These are phyloP conservation scores for Mycena latifolia DNA, from an alignment of 768 basidiomycete genomes.

Conservation along the genomic window DNA sequence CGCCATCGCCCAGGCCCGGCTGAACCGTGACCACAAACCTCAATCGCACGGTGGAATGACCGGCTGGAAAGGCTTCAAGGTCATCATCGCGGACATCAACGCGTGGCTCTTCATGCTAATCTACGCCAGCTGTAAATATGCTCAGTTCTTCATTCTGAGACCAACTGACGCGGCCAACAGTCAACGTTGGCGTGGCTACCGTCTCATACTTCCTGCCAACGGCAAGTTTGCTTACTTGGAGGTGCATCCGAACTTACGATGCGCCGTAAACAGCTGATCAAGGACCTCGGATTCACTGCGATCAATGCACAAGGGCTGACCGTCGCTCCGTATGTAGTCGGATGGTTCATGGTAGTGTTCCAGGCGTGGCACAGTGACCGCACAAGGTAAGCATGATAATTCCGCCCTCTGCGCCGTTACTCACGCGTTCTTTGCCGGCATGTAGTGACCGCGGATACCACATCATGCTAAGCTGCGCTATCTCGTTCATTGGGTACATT, in stretches of 20 bases:
- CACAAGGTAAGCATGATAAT: slow-evolving; percentile 38
- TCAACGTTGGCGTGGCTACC: slow-evolving; percentile 69
- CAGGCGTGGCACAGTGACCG: slow-evolving; percentile 69
- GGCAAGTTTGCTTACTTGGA: slow-evolving; percentile 41
- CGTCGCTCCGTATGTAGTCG: slow-evolving; percentile 67
- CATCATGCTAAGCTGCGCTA: slow-evolving; percentile 61
- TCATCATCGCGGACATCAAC: slow-evolving; percentile 61
- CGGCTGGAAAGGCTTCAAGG: slow-evolving; percentile 68
- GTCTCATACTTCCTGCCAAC: slow-evolving; percentile 69
- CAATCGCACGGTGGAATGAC: slow-evolving; percentile 70
- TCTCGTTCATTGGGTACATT: slow-evolving; percentile 65
- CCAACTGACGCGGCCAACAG: slow-evolving; percentile 40
- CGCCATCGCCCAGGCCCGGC: slow-evolving; percentile 68
- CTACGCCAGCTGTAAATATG: slow-evolving; percentile 63
- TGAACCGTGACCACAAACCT: slow-evolving; percentile 68
- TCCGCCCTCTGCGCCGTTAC: neutral
- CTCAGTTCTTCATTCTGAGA: neutral
- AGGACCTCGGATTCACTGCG: slow-evolving; percentile 65
- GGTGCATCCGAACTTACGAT: neutral
- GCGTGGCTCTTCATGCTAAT: slow-evolving; percentile 66
- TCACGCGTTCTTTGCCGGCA: neutral
- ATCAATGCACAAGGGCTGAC: slow-evolving; percentile 71
- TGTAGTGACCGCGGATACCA: slow-evolving; percentile 64
- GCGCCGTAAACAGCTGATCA: slow-evolving; percentile 56
- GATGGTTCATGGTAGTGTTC: slow-evolving; percentile 67